phyloP scores from a whole-genome alignment of 139 green algal species.

The Marvania coccoides region DNA sequence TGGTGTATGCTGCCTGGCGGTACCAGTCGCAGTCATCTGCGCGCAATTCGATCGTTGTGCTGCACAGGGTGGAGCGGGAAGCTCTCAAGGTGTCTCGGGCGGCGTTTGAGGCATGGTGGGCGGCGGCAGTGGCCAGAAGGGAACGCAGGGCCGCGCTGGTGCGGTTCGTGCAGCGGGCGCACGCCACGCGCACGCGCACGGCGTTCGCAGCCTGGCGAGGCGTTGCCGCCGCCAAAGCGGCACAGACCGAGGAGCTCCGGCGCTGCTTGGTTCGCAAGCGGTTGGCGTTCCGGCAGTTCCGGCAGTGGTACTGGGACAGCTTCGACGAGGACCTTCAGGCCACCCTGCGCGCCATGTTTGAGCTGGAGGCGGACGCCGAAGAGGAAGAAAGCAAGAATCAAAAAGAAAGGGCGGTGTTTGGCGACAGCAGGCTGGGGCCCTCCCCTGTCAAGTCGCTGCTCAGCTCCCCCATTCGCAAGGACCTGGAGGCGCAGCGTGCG shows the following conservation, averaged over 20 bases:
- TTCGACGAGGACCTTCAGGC: conserved; percentile 60
- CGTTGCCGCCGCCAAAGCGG: conserved; percentile 5
- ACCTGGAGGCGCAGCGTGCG: neutral
- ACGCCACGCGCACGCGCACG: conserved; percentile 2
- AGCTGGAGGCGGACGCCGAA: conserved; percentile 25
- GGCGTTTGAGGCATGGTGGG: conserved; percentile 15
- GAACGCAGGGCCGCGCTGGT: conserved; percentile 15
- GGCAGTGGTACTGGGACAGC: conserved; percentile 64
- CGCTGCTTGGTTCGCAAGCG: conserved; percentile 54
- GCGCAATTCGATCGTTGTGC: neutral
- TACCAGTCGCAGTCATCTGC: conserved; percentile 2
- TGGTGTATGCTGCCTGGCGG: conserved; percentile 3
- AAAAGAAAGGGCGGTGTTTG: too few relatives aligned
- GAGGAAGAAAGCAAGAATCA: too few relatives aligned
- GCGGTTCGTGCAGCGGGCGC: conserved; percentile 18
- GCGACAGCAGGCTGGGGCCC: too few relatives aligned
- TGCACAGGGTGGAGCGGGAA: conserved; percentile 15
- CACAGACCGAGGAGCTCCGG: conserved; percentile 12
- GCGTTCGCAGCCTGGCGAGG: conserved; percentile 27
- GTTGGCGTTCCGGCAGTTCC: conserved; percentile 55
- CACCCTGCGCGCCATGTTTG: conserved; percentile 39
- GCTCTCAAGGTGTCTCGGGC: neutral
- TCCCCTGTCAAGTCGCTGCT: neutral
- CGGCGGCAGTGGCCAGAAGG: conserved; percentile 5
- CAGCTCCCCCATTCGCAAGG: neutral